Evolutionary conservation across 495 filamentous ascomycete species (phyloP).

Genomic region (Evernia prunastri): DNA sequence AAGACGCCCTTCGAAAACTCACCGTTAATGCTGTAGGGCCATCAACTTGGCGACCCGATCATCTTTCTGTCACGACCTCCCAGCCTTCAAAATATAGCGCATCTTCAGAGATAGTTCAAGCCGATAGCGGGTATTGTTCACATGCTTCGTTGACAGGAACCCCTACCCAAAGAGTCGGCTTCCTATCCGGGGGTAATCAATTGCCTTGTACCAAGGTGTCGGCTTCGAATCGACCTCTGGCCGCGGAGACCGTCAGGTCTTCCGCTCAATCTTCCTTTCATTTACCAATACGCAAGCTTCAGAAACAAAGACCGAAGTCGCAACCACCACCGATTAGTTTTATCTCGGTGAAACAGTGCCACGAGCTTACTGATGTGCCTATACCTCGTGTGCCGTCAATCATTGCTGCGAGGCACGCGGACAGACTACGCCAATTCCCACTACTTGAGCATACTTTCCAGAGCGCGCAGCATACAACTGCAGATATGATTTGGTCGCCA

Average conservation of each 20-base stretch:
- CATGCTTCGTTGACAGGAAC: conserved; percentile 10
- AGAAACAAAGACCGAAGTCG: conserved; percentile 23
- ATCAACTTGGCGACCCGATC: background rate
- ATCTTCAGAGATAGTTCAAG: conserved; percentile 4
- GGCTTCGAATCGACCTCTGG: conserved; percentile 6
- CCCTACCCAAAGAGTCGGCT: background rate
- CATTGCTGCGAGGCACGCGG: conserved; percentile 24
- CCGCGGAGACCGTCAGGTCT: conserved; percentile 1
- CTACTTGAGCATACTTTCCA: conserved; percentile 25
- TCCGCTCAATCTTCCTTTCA: conserved; percentile 11
- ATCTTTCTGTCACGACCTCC: conserved; percentile 3
- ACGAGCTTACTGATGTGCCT: conserved; percentile 6
- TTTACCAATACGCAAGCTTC: conserved; percentile 17
- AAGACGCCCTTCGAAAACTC: conserved; percentile 21
- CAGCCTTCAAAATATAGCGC: conserved; percentile 6
- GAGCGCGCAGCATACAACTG: conserved; percentile 20
- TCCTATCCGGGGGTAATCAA: background rate
- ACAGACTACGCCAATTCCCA: conserved; percentile 23
- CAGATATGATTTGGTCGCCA: conserved; percentile 1
- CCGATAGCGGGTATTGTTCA: conserved; percentile 23
- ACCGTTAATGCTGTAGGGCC: conserved; percentile 3
- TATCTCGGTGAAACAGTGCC: conserved; percentile 20
- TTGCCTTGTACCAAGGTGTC: background rate
- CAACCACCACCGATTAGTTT: conserved; percentile 17
- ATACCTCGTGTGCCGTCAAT: conserved; percentile 27